phyloP scores from a whole-genome alignment of 768 basidiomycete genomes.

The Agaricus subrufescens region DNA sequence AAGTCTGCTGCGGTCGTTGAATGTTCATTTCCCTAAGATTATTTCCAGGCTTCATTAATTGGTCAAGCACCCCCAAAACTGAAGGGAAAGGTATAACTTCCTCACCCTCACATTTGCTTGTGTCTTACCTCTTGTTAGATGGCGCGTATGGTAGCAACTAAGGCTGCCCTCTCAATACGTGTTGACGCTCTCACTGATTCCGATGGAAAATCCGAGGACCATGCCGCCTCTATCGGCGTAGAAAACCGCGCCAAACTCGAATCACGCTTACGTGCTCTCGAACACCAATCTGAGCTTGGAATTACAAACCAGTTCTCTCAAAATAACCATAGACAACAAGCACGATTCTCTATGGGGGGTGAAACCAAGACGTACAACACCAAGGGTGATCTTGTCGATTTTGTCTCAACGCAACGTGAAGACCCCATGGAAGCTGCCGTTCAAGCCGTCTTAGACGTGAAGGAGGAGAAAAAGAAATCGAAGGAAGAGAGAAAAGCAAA shows the following conservation, averaged over 20 bases:
- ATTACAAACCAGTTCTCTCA: slow-evolving; percentile 65
- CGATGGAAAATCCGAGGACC: slow-evolving; percentile 81
- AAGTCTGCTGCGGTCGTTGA: slow-evolving; percentile 20
- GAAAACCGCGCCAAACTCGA: slow-evolving; percentile 95
- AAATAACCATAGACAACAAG: slow-evolving; percentile 58
- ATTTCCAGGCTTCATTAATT: slow-evolving; percentile 78
- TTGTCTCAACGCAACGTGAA: slow-evolving; percentile 80
- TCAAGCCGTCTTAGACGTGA: slow-evolving; percentile 72
- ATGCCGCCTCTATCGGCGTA: slow-evolving; percentile 83
- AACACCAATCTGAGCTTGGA: slow-evolving; percentile 72
- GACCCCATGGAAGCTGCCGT: slow-evolving; percentile 73
- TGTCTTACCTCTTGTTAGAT: slow-evolving; percentile 46
- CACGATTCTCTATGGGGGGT: slow-evolving; percentile 76
- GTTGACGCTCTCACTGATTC: slow-evolving; percentile 94
- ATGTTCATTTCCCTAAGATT: not conserved
- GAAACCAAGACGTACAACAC: slow-evolving; percentile 83
- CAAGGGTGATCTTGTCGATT: slow-evolving; percentile 74
- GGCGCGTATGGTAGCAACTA: slow-evolving; percentile 99
- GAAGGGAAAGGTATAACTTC: slow-evolving; percentile 78
- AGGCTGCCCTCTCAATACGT: slow-evolving; percentile 94
- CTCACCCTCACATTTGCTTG: not conserved
- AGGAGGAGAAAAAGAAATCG: slow-evolving; percentile 78
- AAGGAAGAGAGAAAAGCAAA: slow-evolving; percentile 78
- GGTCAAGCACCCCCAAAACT: slow-evolving; percentile 97
- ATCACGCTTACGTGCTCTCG: slow-evolving; percentile 84